Evolutionary conservation across 2,329 filamentous ascomycete species (phyloP).

Genomic region (Chrysoporthe austroafricana): DNA sequence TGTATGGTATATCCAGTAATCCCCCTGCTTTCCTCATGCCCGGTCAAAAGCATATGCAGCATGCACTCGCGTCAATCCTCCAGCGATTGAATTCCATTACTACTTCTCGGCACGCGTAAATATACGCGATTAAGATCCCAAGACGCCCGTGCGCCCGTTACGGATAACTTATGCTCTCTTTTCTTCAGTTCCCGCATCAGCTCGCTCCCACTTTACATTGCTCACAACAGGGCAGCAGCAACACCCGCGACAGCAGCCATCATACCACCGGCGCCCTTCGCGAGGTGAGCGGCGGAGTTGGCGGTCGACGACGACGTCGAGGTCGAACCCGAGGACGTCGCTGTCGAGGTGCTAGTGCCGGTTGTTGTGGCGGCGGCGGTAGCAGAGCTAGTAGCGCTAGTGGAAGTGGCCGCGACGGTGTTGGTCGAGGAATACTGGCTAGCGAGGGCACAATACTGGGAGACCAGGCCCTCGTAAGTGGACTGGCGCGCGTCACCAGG

Average conservation of each 20-base stretch:
- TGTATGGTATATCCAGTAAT: constrained; percentile 15
- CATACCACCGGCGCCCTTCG: constrained; percentile 37
- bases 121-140: constrained; percentile 1
- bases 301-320: constrained; percentile 18
- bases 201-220: not conserved
- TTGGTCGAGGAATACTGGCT: constrained; percentile 42
- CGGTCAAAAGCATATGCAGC: constrained; percentile 5
- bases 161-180: not conserved
- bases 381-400: constrained; percentile 30
- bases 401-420: constrained; percentile 31
- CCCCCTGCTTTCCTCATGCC: not conserved
- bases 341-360: constrained; percentile 25
- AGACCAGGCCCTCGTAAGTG: constrained; percentile 43
- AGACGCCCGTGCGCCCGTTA: constrained; percentile 1
- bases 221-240: constrained; percentile 38
- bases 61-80: constrained; percentile 4
- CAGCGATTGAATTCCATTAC: not conserved
- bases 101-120: not conserved
- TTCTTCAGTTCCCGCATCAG: not conserved
- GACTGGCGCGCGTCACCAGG: constrained; percentile 49
- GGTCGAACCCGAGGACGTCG: constrained; percentile 11
- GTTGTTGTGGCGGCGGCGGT: constrained; percentile 27
- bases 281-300: constrained; percentile 24
- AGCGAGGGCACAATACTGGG: constrained; percentile 51
- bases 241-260: constrained; percentile 39